Conservation (phyloP, 2,329 filamentous ascomycete genomes). For the Diaporthe helianthi region DNA sequence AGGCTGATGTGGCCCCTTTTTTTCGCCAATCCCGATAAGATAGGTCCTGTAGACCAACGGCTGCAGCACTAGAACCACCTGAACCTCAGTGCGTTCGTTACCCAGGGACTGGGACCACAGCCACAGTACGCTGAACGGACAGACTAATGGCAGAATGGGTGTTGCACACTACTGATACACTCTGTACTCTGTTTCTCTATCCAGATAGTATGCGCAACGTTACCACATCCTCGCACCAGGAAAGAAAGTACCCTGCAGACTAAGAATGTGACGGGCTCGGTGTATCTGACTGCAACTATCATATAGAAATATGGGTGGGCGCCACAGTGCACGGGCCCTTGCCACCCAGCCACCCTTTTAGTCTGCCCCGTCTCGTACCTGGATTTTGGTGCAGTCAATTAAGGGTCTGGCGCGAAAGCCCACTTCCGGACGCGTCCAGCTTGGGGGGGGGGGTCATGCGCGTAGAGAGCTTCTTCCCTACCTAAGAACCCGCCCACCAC, state of each 20-base stretch:
- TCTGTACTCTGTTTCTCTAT: not conserved
- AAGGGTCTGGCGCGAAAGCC: constrained; percentile 29
- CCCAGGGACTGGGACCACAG: not conserved
- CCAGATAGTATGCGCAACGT: not conserved
- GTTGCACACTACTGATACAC: not conserved
- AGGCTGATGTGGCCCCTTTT: constrained; percentile 20
- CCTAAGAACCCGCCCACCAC: not conserved
- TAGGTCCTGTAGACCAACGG: constrained; percentile 5
- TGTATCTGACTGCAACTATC: not conserved
- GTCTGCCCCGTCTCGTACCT: not conserved
- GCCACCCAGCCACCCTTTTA: constrained; percentile 19
- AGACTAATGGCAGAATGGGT: not conserved
- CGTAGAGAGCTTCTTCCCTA: constrained; percentile 29
- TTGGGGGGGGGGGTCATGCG: constrained; percentile 1
- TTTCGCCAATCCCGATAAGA: not conserved
- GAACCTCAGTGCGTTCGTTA: not conserved
- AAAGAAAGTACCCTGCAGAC: not conserved
- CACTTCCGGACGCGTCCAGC: constrained; percentile 24
- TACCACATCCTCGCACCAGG: not conserved
- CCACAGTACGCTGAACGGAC: not conserved
- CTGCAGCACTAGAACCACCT: not conserved
- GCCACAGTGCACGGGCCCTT: not conserved
- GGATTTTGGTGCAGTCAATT: constrained; percentile 9
- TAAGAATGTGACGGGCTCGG: not conserved
- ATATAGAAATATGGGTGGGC: constrained; percentile 6